Evolutionary conservation across 2,329 filamentous ascomycete species (phyloP).

Genomic region (Hypoxylon sp.): DNA sequence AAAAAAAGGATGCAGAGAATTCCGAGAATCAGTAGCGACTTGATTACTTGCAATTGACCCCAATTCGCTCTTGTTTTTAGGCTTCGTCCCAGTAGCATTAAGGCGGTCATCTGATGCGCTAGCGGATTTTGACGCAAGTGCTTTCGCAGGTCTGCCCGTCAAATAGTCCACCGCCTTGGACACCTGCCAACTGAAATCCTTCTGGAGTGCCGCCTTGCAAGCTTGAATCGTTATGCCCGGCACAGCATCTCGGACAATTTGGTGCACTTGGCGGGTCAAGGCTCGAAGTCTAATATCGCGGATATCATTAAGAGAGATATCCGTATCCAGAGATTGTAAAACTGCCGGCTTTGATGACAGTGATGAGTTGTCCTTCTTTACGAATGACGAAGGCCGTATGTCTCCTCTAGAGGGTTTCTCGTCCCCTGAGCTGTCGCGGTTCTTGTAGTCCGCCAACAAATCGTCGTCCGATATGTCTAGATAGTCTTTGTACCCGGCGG

Average conservation of each 20-base stretch:
- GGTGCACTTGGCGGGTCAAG: constrained; percentile 48
- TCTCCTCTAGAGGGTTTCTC: constrained; percentile 49
- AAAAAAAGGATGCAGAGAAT: constrained; percentile 30
- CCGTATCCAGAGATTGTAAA: constrained; percentile 33
- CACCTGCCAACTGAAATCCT: constrained; percentile 45
- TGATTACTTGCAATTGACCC: background rate
- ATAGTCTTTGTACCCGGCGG: constrained; percentile 50
- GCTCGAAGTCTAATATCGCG: constrained; percentile 48
- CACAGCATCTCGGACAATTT: constrained; percentile 45
- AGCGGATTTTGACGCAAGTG: constrained; percentile 12
- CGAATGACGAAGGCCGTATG: constrained; percentile 50
- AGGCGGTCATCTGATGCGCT: constrained; percentile 2
- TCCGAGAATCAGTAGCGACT: constrained; percentile 4
- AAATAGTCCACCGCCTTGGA: constrained; percentile 45
- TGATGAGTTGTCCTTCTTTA: constrained; percentile 40
- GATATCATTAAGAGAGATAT: constrained; percentile 48
- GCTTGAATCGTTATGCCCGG: constrained; percentile 46
- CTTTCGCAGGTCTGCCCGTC: constrained; percentile 29
- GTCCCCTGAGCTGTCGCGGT: constrained; percentile 50
- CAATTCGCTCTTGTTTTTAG: background rate
- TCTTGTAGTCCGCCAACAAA: constrained; percentile 50
- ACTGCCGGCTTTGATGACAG: constrained; percentile 27
- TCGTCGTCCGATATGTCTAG: constrained; percentile 52
- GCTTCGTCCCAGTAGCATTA: background rate
- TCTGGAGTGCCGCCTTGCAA: constrained; percentile 48